These are phyloP conservation scores for Aspergillus asperescens DNA, from an alignment of 495 filamentous ascomycete genomes.

Conservation along the genomic window DNA sequence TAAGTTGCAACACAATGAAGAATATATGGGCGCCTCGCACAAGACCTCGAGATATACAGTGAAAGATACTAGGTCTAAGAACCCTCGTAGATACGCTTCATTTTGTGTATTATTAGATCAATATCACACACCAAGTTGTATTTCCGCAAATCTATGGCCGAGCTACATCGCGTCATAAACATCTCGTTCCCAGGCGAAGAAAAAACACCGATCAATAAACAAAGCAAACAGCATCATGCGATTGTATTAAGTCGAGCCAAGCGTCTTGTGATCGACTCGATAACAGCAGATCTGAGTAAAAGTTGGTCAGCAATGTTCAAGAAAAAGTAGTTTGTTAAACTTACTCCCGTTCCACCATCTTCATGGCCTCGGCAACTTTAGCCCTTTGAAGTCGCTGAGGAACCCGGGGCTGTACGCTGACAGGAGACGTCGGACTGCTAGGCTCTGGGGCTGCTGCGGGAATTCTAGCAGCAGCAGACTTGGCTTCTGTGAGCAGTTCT, in stretches of 20 bases:
- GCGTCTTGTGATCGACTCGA: constrained; percentile 38
- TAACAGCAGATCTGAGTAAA: constrained; percentile 34
- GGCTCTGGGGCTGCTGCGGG: constrained; percentile 25
- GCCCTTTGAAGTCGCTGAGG: constrained; percentile 62
- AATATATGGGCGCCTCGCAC: too few relatives aligned
- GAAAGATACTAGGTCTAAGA: too few relatives aligned
- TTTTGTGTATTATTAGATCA: too few relatives aligned
- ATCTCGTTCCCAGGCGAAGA: not conserved
- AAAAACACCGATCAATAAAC: not conserved
- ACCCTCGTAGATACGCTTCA: too few relatives aligned
- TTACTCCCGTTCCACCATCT: constrained; percentile 64
- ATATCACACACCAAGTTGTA: too few relatives aligned
- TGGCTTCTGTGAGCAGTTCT: constrained; percentile 48
- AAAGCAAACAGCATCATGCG: not conserved
- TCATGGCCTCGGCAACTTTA: constrained; percentile 64
- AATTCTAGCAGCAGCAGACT: constrained; percentile 31
- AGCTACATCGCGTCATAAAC: not conserved
- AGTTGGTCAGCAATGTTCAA: constrained; percentile 4
- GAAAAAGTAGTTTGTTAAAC: constrained; percentile 13
- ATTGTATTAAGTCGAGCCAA: constrained; percentile 33
- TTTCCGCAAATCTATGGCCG: not conserved
- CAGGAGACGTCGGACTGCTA: constrained; percentile 28
- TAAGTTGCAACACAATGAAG: too few relatives aligned
- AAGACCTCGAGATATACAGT: too few relatives aligned
- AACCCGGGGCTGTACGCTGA: constrained; percentile 42